These are phyloP conservation scores for Oehlia diaphana DNA, from an alignment of 192 early-diverging fungal genomes.

Conservation along the genomic window DNA sequence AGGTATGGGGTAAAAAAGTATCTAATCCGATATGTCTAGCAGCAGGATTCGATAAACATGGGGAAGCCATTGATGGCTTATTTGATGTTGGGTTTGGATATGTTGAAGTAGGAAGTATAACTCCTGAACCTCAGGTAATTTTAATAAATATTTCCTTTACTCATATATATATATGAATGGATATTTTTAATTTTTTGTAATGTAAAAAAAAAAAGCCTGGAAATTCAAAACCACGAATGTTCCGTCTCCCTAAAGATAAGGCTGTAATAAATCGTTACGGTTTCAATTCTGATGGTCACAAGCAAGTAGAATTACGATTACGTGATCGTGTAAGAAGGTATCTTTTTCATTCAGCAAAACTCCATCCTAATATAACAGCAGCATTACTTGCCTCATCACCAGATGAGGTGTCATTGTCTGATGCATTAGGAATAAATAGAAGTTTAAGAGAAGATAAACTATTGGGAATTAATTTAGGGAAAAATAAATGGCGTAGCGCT, in stretches of 20 bases:
- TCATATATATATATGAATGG: too few species aligned
- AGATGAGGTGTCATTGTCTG: constrained; percentile 40
- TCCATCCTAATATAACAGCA: constrained; percentile 46
- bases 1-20: constrained; percentile 74
- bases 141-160: background rate
- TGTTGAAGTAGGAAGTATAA: constrained; percentile 91
- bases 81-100: constrained; percentile 84
- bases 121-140: constrained; percentile 75
- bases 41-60: constrained; percentile 93
- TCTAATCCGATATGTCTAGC: constrained; percentile 84
- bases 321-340: constrained; percentile 69
- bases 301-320: constrained; percentile 61
- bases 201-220: constrained; percentile 58
- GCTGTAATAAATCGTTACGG: constrained; percentile 91
- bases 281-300: constrained; percentile 82
- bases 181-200: background rate
- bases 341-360: constrained; percentile 47
- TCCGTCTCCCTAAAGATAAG: constrained; percentile 70
- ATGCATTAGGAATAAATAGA: constrained; percentile 44
- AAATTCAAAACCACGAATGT: constrained; percentile 84
- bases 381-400: constrained; percentile 38
- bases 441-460: constrained; percentile 61
- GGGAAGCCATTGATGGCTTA: constrained; percentile 80
- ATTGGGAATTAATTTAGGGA: constrained; percentile 86
- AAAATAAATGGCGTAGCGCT: constrained; percentile 75